Evolutionary conservation across 2,329 filamentous ascomycete species (phyloP).

Genomic region (Phoma sp.): DNA sequence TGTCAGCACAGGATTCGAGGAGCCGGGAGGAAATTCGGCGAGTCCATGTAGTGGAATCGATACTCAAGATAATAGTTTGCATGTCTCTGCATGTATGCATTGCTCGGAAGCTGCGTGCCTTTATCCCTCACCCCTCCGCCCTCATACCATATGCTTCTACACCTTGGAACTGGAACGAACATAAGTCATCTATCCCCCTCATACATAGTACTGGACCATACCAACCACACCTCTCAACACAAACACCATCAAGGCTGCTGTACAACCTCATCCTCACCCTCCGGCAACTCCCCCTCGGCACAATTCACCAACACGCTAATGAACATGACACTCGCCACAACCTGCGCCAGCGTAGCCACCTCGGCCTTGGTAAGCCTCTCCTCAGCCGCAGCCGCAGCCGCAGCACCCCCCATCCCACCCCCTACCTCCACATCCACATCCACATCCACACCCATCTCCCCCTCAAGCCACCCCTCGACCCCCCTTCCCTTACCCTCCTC

Average conservation of each 20-base stretch:
- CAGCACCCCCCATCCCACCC: background rate
- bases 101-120: too few relatives aligned
- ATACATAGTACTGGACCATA: too few relatives aligned
- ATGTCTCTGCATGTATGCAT: too few relatives aligned
- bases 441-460: background rate
- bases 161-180: too few relatives aligned
- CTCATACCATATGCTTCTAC: too few relatives aligned
- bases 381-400: background rate
- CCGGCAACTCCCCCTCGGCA: background rate
- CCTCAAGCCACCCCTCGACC: slow-evolving; percentile 9
- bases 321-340: slow-evolving; percentile 8
- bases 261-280: background rate
- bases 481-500: background rate
- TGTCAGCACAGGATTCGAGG: too few relatives aligned
- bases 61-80: too few relatives aligned
- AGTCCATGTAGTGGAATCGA: too few relatives aligned
- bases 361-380: slow-evolving; percentile 1
- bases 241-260: background rate
- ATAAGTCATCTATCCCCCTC: too few relatives aligned
- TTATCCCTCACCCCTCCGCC: too few relatives aligned
- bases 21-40: too few relatives aligned
- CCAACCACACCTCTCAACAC: too few relatives aligned
- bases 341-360: slow-evolving; percentile 7
- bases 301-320: slow-evolving; percentile 11
- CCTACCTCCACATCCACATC: background rate